Evolutionary conservation across 2,329 filamentous ascomycete species (phyloP), one percentile per base, ranked within the genome.

Genomic region (Fusarium brachygibbosum): DNA sequence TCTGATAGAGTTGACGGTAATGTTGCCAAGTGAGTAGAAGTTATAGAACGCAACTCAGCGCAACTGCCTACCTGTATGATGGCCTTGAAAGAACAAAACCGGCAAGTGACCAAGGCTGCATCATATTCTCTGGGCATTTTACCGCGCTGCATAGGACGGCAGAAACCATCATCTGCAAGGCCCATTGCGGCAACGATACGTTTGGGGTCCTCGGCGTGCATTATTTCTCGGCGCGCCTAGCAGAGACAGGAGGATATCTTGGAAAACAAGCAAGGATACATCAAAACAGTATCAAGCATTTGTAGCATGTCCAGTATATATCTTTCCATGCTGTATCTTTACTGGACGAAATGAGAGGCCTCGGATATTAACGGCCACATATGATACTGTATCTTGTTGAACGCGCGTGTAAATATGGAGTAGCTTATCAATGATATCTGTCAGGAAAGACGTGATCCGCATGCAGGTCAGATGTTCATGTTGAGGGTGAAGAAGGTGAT

Each of bases 61-160:
- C 23, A 48, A 34, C 29, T 23, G 46, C 16, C 19, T 48, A 28
- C 28, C 12, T 60, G 41, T 38, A 40, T 32, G 37, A 48, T n/a
- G 35, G 55, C 25, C 23, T n/a, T 28, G 19, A 12, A 46, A n/a
- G 13, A 41, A 48, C 9, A 52, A 48, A 65, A 59, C 25, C 28
- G 41, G 60, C 12, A 65, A 42, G 13, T 25, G 21, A 13, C 34
- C 6, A 28, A 66, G 46, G 41, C 46, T 60, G 35, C 53, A 54
- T 54, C 25, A 31, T 60, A 38, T 44, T 49, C 37, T 60, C 62
- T 66, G 61, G 61, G 61, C 35, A 38, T 66, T 60, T 19, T 37
- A 23, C 48, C 23, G 23, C 35, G 23, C 34, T 40, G 34, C 23
- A 40, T 21, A 51, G 34, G 14, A 51, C 31, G 21, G 37, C 12